Evolutionary conservation across 805 yeast genomes (phyloP).

Genomic region (Kluyveromyces lactis): DNA sequence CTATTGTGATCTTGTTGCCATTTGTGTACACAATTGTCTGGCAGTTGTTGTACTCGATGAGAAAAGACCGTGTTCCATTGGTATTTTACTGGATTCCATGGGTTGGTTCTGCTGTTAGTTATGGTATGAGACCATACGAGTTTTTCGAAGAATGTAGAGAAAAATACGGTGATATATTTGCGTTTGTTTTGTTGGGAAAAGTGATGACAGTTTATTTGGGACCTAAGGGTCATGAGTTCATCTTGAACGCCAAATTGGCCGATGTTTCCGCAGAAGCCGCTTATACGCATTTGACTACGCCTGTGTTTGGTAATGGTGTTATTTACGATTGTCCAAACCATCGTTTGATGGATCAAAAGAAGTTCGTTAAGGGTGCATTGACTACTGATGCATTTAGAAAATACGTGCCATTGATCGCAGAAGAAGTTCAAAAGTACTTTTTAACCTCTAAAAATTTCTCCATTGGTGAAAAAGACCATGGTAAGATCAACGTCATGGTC

Average conservation of each 20-base stretch:
- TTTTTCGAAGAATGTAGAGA: conserved; percentile 73
- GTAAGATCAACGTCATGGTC: conserved; percentile 60
- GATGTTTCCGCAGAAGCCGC: conserved; percentile 97
- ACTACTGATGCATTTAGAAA: conserved; percentile 74
- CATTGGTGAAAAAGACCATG: conserved; percentile 32
- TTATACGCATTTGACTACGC: conserved; percentile 95
- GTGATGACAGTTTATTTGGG: conserved; percentile 94
- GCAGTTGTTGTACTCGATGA: conserved; percentile 62
- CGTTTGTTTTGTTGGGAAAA: conserved; percentile 82
- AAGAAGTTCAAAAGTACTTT: conserved; percentile 68
- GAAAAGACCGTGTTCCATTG: conserved; percentile 79
- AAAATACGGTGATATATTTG: conserved; percentile 88
- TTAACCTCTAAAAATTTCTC: conserved; percentile 41
- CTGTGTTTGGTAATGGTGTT: conserved; percentile 96
- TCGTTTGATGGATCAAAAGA: conserved; percentile 96
- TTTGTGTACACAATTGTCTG: conserved; percentile 55
- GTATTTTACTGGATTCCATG: conserved; percentile 93
- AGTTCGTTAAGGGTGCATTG: conserved; percentile 85
- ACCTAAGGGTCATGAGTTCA: conserved; percentile 96
- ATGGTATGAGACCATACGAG: conserved; percentile 90
- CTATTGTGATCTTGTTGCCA: conserved; percentile 36
- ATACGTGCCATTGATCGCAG: conserved; percentile 83
- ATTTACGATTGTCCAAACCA: conserved; percentile 93
- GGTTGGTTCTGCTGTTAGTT: conserved; percentile 83
- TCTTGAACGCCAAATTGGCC: conserved; percentile 77